These are phyloP conservation scores for Chloromonas sp. DNA, from an alignment of 163 green algal genomes.

Conservation along the genomic window DNA sequence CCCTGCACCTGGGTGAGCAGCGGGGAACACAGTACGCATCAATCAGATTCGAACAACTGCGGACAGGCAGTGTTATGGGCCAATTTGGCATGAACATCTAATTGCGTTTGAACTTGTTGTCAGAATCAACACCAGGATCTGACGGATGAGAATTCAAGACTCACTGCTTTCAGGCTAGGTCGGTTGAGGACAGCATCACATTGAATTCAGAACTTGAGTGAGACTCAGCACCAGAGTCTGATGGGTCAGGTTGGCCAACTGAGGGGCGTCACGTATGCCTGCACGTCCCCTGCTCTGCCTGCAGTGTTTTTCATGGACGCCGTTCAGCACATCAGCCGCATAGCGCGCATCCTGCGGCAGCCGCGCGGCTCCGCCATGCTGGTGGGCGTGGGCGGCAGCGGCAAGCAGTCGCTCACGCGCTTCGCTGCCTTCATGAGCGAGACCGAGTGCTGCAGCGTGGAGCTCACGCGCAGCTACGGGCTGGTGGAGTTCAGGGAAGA, in stretches of 20 bases:
- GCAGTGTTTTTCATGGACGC: conserved; percentile 84
- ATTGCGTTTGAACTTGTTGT: too few species aligned
- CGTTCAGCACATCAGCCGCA: conserved; percentile 61
- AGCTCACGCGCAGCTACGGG: conserved; percentile 60
- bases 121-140: too few species aligned
- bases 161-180: too few species aligned
- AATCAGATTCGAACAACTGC: too few species aligned
- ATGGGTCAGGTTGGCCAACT: too few species aligned
- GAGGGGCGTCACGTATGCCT: background rate
- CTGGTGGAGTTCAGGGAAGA: conserved; percentile 68
- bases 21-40: too few species aligned
- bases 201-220: too few species aligned
- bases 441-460: conserved; percentile 37
- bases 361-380: conserved; percentile 31
- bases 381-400: conserved; percentile 55
- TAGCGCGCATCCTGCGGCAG: conserved; percentile 65
- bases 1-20: conserved; percentile 37
- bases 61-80: too few species aligned
- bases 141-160: too few species aligned
- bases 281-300: background rate
- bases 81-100: too few species aligned
- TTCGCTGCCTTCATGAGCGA: conserved; percentile 70
- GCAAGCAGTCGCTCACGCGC: conserved; percentile 71
- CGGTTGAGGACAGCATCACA: too few species aligned
- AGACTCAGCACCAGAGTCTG: too few species aligned